Conservation (phyloP, 2,329 filamentous ascomycete genomes). For the Pyrenochaeta sp. region DNA sequence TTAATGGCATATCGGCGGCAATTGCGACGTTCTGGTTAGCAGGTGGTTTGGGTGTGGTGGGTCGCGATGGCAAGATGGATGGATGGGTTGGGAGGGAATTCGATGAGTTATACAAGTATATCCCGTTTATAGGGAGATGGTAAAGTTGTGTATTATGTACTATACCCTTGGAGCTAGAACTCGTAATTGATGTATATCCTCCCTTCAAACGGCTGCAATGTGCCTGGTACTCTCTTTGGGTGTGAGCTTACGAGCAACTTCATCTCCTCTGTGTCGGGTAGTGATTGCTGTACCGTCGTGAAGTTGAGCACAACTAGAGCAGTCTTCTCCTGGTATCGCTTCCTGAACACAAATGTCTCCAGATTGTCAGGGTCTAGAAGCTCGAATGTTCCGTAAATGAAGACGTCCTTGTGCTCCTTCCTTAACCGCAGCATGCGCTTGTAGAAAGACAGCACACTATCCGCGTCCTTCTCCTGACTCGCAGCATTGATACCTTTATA, state of each 20-base stretch:
- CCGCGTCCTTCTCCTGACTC: constrained; percentile 57
- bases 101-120: constrained; percentile 73
- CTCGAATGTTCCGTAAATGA: constrained; percentile 73
- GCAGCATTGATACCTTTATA: constrained; percentile 68
- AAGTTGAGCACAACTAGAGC: constrained; percentile 53
- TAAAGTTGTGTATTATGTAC: constrained; percentile 37
- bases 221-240: constrained; percentile 24
- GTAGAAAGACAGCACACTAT: constrained; percentile 70
- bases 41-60: constrained; percentile 81
- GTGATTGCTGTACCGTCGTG: constrained; percentile 30
- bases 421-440: constrained; percentile 65
- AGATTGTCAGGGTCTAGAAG: constrained; percentile 61
- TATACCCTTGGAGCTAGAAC: constrained; percentile 29
- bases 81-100: constrained; percentile 86
- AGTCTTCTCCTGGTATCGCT: constrained; percentile 41
- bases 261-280: constrained; percentile 22
- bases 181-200: constrained; percentile 47
- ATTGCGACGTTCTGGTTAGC: constrained; percentile 78
- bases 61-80: constrained; percentile 70
- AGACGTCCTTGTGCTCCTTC: constrained; percentile 68
- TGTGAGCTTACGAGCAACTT: constrained; percentile 58
- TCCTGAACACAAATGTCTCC: constrained; percentile 61
- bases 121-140: constrained; percentile 66
- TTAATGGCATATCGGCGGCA: constrained; percentile 71
- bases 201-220: constrained; percentile 48